Evolutionary conservation across 2,329 filamentous ascomycete species (phyloP), one percentile per base, ranked within the genome.

Genomic region (Hypomyces perniciosus): DNA sequence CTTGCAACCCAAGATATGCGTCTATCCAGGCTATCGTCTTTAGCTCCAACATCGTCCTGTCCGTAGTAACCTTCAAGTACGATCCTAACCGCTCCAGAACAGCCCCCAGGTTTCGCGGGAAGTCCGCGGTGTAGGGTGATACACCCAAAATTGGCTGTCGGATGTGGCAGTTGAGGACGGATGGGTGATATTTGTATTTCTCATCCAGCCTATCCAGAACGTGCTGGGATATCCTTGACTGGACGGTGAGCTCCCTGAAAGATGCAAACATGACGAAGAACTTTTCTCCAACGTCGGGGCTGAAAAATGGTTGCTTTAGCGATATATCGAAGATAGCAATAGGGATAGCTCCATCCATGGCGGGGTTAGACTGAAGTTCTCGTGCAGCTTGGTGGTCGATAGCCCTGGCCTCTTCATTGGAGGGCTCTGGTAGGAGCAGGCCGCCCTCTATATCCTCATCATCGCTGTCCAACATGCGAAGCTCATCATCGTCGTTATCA

Each of bases 291-390:
- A 90, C 76, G 1, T 74, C 72, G 2, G 83, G 69, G 53, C 79
- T 80, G 65, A 85, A 83, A 57, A 87, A 83, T 47, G 86, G 80
- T 61, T 96, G 85, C 66, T 86, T 89, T 72, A 84, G 83, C 5
- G 90, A 85, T 26, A 89, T 83, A 62, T 96, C 90, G 63, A 96
- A 96, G 44, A 99, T 88, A 37, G 92, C 90, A 50, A 90, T 80
- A 2, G 93, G 91, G 58, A 99, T 96, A 12, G 90, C 93, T n/a
- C 93, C 93, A 54, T 87, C 88, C 56, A 96, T 77, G 8, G 90
- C 90, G 4, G 92, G 90, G 44, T 90, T 92, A 51, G 81, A 83
- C 62, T 86, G 76, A 56, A 95, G 72, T 48, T 74, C 73, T 57
- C 69, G 63, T 4, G 70, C 66, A 1, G 71, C 69, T 50, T 75